phyloP scores from a whole-genome alignment of 2,329 filamentous ascomycete species.

The Sclerotinia spermophila region DNA sequence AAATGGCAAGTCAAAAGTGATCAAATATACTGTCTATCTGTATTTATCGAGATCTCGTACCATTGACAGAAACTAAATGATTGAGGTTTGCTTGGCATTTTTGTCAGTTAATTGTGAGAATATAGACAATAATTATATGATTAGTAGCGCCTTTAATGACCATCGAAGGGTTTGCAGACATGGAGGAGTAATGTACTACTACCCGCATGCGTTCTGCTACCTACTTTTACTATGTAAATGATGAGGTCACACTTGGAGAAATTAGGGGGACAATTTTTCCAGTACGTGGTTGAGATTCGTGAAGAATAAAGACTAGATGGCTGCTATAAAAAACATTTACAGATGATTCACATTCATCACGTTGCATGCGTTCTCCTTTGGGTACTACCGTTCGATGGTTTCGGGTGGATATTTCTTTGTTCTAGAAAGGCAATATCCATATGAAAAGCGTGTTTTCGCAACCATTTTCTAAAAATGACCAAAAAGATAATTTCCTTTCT shows the following conservation, averaged over 20 bases:
- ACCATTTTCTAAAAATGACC: not conserved
- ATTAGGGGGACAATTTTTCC: not conserved
- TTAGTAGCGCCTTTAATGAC: too few relatives aligned
- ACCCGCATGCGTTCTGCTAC: not conserved
- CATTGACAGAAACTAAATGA: not conserved
- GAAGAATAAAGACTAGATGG: not conserved
- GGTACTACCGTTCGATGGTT: not conserved
- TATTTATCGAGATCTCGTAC: not conserved
- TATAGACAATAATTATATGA: not conserved
- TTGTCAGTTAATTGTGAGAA: not conserved
- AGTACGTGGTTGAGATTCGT: not conserved
- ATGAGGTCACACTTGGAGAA: not conserved
- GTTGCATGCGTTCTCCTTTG: not conserved
- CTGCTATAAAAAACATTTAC: too few relatives aligned
- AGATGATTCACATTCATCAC: not conserved
- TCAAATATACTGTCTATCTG: not conserved
- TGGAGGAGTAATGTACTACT: not conserved
- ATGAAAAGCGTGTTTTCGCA: not conserved
- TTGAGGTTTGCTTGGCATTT: not conserved
- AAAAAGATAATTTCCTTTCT: constrained; percentile 1
- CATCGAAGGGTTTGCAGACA: not conserved
- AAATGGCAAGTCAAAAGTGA: not conserved
- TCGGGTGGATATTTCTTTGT: not conserved
- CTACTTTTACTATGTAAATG: not conserved
- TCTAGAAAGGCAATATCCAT: not conserved